A percentile compares a stretch with the other conserved stretches of the same genome.
These are phyloP conservation scores for Rhododendron vialii DNA, from an alignment of 148 eudicot species.

Conservation along the genomic window DNA sequence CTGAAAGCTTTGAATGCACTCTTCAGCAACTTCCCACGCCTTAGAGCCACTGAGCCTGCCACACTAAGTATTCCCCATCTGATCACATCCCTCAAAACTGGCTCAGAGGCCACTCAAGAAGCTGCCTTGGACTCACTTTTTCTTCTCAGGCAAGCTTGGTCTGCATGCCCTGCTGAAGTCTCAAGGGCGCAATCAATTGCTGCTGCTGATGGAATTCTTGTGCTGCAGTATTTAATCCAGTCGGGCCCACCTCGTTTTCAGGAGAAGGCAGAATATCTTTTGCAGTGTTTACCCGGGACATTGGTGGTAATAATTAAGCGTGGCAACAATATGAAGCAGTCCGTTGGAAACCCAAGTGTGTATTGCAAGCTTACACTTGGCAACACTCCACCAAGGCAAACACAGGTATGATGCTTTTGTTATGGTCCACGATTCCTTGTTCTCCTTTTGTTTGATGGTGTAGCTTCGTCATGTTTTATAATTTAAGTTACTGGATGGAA, in stretches of 20 bases:
- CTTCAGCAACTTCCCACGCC: conserved; percentile 91
- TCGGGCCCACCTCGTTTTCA: conserved; percentile 99
- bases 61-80: conserved; percentile 97
- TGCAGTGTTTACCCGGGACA: conserved; percentile 97
- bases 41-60: conserved; percentile 97
- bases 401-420: conserved; percentile 51
- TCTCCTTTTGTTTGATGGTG: not conserved
- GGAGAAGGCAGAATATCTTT: conserved; percentile 86
- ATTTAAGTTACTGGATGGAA: not conserved
- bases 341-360: conserved; percentile 90
- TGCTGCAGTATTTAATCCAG: conserved; percentile 86
- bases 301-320: conserved; percentile 80
- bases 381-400: conserved; percentile 68
- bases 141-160: conserved; percentile 98
- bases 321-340: conserved; percentile 94
- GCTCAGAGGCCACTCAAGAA: conserved; percentile 95
- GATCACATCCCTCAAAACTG: conserved; percentile 91
- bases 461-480: not conserved
- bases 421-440: not conserved
- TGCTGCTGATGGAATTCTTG: conserved; percentile 94
- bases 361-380: conserved; percentile 97
- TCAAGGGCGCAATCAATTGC: conserved; percentile 95
- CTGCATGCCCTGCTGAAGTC: conserved; percentile 98
- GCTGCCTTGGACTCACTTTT: conserved; percentile 89
- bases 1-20: conserved; percentile 87